Evolutionary conservation across 2,329 filamentous ascomycete species (phyloP), one percentile per base, ranked within the genome.

Genomic region (Mollisia scopiformis): DNA sequence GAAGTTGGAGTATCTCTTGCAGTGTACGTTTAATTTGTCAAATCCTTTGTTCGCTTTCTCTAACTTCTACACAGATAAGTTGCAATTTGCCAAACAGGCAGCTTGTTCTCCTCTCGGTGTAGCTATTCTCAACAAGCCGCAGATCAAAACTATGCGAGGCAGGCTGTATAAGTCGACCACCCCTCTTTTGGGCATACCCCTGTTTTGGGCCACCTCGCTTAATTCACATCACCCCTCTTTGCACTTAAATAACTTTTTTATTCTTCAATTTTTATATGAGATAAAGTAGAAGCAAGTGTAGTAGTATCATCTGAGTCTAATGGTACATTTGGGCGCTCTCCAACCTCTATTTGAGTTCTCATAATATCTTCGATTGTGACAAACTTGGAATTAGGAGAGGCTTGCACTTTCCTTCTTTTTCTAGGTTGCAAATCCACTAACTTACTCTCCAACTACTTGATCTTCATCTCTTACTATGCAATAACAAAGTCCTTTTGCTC

Each of bases 1-100:
- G 53, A 61, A 61, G 53, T 57, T 61, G 41, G 58, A 61, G 43
- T 52, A 56, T 61, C 58, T 61, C 53, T 43, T 43, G 33, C 58
- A 61, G 53, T 51, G 58, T 57, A 61, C 21, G 53, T 61, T 52
- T 61, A 52, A 39, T 52, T 57, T 33, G 30, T 13, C 30, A 6
- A 33, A 13, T 13, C 30, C 31, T 55, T 55, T 39, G 49, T 62
- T 50, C 14, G 21, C 55, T 8, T 54, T 61, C 54, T 58, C 59
- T 62, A 62, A 62, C 55, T 50, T 41, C 23, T 49, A 49, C 49
- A 41, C 50, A 62, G 59, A 62, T 58, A 62, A 50, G 39, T 58
- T 62, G 51, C 49, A 62, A 47, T 47, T 54, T 1, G 55, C 59
- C 58, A 58, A 28, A 58, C 55, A 49, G 49, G 59, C 55, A 55